phyloP scores from a whole-genome alignment of 805 yeast species.

The Starmerella ratchasimensis region DNA sequence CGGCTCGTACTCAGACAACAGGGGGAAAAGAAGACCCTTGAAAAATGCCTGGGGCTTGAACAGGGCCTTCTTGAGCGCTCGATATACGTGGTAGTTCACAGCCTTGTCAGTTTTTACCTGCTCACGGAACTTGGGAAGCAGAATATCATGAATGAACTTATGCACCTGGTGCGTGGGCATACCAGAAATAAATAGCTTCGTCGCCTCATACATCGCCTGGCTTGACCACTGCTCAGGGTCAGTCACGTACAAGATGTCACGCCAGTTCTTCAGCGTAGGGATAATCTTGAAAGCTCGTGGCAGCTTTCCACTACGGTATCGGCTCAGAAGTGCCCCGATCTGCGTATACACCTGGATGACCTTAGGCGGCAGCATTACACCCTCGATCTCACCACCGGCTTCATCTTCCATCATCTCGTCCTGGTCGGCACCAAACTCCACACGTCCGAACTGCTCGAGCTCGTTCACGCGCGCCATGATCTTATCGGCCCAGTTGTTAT shows the following conservation, averaged over 20 bases:
- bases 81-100: constrained; percentile 84
- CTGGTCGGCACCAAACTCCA: constrained; percentile 37
- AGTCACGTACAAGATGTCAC: constrained; percentile 83
- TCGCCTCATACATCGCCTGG: constrained; percentile 86
- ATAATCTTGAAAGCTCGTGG: constrained; percentile 94
- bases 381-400: constrained; percentile 31
- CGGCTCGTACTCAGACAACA: constrained; percentile 69
- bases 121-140: constrained; percentile 30
- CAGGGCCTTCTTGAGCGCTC: constrained; percentile 80
- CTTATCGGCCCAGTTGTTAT: constrained; percentile 60
- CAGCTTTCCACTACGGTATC: constrained; percentile 89
- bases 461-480: constrained; percentile 64
- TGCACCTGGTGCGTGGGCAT: constrained; percentile 80
- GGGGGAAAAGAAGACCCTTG: constrained; percentile 87
- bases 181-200: constrained; percentile 84
- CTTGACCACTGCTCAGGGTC: constrained; percentile 92
- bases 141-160: constrained; percentile 46
- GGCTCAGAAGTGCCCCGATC: constrained; percentile 72
- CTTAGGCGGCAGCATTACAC: constrained; percentile 85
- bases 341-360: constrained; percentile 89
- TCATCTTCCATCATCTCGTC: constrained; percentile 10
- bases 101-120: constrained; percentile 31
- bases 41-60: constrained; percentile 97
- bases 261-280: constrained; percentile 90
- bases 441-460: constrained; percentile 19